Conservation (phyloP, 2,329 filamentous ascomycete genomes). For the Penicillium sp. region DNA sequence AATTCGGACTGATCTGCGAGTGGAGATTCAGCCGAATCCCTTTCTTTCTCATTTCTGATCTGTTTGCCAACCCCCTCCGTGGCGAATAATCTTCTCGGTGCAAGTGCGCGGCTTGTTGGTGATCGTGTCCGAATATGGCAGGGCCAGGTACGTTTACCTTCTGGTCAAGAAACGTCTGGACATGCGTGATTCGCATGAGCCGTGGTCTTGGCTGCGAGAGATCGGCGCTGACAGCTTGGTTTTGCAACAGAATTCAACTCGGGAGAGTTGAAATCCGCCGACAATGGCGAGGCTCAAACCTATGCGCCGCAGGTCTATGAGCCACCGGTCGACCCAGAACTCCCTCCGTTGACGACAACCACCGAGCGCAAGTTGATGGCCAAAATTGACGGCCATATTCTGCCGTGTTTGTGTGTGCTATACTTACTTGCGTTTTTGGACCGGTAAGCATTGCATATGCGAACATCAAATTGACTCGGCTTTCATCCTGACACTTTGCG, state of each 20-base stretch:
- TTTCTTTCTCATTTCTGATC: not conserved
- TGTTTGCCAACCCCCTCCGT: not conserved
- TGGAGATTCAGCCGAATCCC: slow-evolving; percentile 2
- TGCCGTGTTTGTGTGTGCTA: slow-evolving; percentile 67
- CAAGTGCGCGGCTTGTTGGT: not conserved
- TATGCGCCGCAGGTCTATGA: slow-evolving; percentile 8
- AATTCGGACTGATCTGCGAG: slow-evolving; percentile 7
- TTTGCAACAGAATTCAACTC: slow-evolving; percentile 6
- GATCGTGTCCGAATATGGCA: slow-evolving; percentile 12
- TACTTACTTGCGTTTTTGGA: slow-evolving; percentile 65
- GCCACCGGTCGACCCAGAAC: slow-evolving; percentile 13
- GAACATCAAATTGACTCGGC: not conserved
- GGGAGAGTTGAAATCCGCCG: slow-evolving; percentile 9
- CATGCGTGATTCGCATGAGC: not conserved
- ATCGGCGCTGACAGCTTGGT: slow-evolving; percentile 9
- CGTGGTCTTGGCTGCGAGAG: not conserved
- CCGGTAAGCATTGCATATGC: slow-evolving; percentile 30
- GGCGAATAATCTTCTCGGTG: not conserved
- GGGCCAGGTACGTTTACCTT: slow-evolving; percentile 10
- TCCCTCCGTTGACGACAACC: slow-evolving; percentile 33
- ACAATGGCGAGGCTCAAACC: slow-evolving; percentile 21
- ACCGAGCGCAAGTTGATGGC: slow-evolving; percentile 59
- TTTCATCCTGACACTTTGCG: slow-evolving; percentile 7
- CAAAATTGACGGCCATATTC: slow-evolving; percentile 64
- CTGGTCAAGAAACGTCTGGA: not conserved